These are phyloP conservation scores for Leucocoprinus birnbaumii DNA, from an alignment of 768 basidiomycete genomes.

Conservation along the genomic window DNA sequence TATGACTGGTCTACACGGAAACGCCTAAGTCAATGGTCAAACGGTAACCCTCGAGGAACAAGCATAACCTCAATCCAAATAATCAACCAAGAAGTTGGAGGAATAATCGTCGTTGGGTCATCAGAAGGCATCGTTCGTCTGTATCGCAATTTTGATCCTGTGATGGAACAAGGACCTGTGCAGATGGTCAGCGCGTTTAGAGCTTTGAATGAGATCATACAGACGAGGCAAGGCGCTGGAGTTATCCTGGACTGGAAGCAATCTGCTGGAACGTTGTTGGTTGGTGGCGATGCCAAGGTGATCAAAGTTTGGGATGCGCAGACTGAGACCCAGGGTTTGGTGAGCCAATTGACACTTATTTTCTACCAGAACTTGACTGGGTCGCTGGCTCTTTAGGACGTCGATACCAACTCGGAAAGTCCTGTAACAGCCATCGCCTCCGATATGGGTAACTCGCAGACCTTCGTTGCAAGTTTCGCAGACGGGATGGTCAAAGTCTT, in stretches of 20 bases:
- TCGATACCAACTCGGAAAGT: constrained; percentile 87
- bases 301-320: constrained; percentile 96
- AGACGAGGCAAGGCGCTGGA: constrained; percentile 75
- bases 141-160: constrained; percentile 88
- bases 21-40: constrained; percentile 80
- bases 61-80: constrained; percentile 87
- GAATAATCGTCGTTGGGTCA: constrained; percentile 84
- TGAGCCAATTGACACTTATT: constrained; percentile 30
- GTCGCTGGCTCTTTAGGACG: constrained; percentile 50
- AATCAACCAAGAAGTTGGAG: constrained; percentile 94
- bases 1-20: constrained; percentile 92
- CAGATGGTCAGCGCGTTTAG: constrained; percentile 95
- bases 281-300: constrained; percentile 86
- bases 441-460: constrained; percentile 70
- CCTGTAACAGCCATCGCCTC: constrained; percentile 84
- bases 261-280: constrained; percentile 76
- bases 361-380: neutral
- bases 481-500: constrained; percentile 89
- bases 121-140: constrained; percentile 92
- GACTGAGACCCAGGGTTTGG: constrained; percentile 75
- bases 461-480: constrained; percentile 88
- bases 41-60: constrained; percentile 80
- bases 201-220: constrained; percentile 76
- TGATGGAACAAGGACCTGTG: constrained; percentile 64
- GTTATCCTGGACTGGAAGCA: constrained; percentile 95